These are phyloP conservation scores for Trichoderma aggressivum DNA, from an alignment of 2,329 filamentous ascomycete species.

Conservation along the genomic window DNA sequence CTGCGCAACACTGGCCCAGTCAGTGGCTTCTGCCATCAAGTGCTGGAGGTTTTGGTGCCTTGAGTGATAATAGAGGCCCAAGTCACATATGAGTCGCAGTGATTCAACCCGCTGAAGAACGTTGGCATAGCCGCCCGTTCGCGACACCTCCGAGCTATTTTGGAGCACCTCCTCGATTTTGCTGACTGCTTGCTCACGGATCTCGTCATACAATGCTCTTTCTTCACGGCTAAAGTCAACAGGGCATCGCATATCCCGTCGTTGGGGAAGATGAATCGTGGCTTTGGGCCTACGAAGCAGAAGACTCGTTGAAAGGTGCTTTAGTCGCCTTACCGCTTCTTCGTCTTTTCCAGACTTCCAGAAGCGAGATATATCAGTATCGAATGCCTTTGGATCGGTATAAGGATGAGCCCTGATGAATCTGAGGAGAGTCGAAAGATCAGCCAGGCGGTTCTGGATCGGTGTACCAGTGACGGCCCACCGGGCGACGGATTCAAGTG, in stretches of 20 bases:
- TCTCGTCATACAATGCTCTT: not conserved
- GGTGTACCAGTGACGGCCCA: slow-evolving; percentile 50
- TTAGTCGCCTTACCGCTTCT: not conserved
- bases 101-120: not conserved
- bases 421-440: slow-evolving; percentile 39
- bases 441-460: slow-evolving; percentile 43
- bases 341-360: not conserved
- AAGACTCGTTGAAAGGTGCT: not conserved
- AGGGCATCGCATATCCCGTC: not conserved
- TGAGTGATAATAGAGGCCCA: not conserved
- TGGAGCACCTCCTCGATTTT: not conserved
- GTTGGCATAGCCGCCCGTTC: not conserved
- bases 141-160: not conserved
- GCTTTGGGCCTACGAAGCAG: not conserved
- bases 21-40: not conserved
- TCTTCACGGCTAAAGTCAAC: not conserved
- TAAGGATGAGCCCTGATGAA: slow-evolving; percentile 22
- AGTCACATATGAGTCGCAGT: not conserved
- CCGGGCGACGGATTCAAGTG: slow-evolving; percentile 33
- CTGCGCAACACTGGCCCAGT: not conserved
- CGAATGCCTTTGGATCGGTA: not conserved
- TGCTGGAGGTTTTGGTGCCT: not conserved
- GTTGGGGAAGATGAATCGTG: not conserved
- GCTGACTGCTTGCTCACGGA: not conserved
- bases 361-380: not conserved